Evolutionary conservation across 495 filamentous ascomycete genomes (phyloP).

Genomic region (Penicillium lividum): DNA sequence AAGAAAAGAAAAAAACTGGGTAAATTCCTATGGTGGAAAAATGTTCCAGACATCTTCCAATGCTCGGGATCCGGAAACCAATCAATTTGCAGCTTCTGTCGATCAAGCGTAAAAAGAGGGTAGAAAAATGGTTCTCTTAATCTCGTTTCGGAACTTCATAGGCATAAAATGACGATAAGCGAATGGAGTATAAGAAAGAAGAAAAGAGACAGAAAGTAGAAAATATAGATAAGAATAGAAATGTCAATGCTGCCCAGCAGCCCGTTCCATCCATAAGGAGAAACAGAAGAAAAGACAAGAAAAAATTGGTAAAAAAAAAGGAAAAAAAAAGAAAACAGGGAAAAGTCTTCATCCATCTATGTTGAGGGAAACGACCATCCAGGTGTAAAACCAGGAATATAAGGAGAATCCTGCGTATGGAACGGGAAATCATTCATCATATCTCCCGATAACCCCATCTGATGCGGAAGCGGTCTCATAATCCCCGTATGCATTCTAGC

Average conservation of each 20-base stretch:
- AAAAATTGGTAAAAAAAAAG: neutral
- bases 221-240: conserved; percentile 21
- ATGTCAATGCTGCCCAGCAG: conserved; percentile 17
- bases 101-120: neutral
- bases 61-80: conserved; percentile 3
- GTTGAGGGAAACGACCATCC: conserved; percentile 37
- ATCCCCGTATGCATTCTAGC: conserved; percentile 18
- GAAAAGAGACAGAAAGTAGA: conserved; percentile 2
- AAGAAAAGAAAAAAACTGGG: conserved; percentile 5
- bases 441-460: conserved; percentile 27
- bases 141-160: neutral
- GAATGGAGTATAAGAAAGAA: conserved; percentile 6
- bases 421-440: conserved; percentile 34
- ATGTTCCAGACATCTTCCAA: conserved; percentile 18
- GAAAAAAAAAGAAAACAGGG: neutral
- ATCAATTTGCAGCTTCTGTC: conserved; percentile 5
- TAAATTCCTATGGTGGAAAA: conserved; percentile 1
- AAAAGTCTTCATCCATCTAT: conserved; percentile 11
- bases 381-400: conserved; percentile 31
- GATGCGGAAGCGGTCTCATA: conserved; percentile 21
- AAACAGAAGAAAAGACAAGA: neutral
- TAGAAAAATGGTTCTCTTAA: neutral
- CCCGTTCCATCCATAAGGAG: conserved; percentile 1
- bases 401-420: conserved; percentile 25
- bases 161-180: neutral